Base-by-base conservation (phyloP, 108 stramenopile genomes). In the Asterionellopsis glacialis region DNA sequence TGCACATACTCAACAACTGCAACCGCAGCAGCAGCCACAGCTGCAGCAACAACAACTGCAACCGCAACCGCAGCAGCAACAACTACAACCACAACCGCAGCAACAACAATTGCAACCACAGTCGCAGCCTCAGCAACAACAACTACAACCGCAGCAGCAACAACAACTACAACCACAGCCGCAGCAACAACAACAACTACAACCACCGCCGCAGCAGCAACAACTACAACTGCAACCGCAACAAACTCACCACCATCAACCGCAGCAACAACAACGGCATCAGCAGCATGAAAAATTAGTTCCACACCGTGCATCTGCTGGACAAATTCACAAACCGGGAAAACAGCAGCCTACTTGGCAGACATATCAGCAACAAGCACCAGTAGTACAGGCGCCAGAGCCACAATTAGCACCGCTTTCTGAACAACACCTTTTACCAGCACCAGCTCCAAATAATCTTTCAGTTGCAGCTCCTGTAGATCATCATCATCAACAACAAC, bases 311-410 rank as follows among this genome's bases (percentile, higher is more conserved):
- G 61, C 61, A 18, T 23, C 23, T 3, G 63, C 63, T 16, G 53
- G 63, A 27, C 52, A 52, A 23, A 54, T 38, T 23, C 63, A 63
- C 51, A 63, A 63, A 42, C 52, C 11, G 21, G 16, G 27, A 38
- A 57, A 27, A 21, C 51, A 26, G 18, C 25, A 21, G 19, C 27
- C 12, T 52, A 5, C 51, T 10, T 52, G 18, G 25, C 27, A 14
- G 7, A 33, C 33, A 33, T 33, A 33, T 33, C 33, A 33, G 2
- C 33, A 33, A 33, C 33, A 2, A 33, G 5, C 33, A 33, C 5
- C 33, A 33, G 5, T 5, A 7, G 33, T 7, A 33, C 33, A 2
- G 7, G 33, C 33, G 7, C 33, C 33, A 33, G 33, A 33, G 7
- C 33, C 33, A 33, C 33, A 33, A 33, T 33, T 33, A 33, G 33